These are phyloP conservation scores for Dalbergia cochinchinensis DNA, from an alignment of 306 rosid genomes.

Conservation along the genomic window DNA sequence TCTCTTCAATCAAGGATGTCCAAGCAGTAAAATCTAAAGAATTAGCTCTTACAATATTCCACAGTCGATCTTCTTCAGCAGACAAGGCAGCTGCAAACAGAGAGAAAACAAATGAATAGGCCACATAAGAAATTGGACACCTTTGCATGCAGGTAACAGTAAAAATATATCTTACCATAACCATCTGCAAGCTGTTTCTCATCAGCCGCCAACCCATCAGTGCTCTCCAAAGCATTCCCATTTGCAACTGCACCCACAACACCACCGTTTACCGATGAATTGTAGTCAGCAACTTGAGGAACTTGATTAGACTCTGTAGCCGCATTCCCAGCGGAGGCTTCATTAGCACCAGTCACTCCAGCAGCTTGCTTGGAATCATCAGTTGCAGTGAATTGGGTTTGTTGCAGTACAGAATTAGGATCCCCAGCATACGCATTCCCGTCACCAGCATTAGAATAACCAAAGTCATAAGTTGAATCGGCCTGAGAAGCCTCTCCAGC, in stretches of 20 bases:
- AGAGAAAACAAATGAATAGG: conserved; percentile 11
- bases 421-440: conserved; percentile 55
- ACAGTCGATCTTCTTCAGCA: conserved; percentile 91
- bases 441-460: conserved; percentile 56
- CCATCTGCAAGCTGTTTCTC: conserved; percentile 75
- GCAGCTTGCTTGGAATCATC: conserved; percentile 52
- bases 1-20: conserved; percentile 95
- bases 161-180: conserved; percentile 61
- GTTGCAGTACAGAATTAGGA: conserved; percentile 61
- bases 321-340: conserved; percentile 45
- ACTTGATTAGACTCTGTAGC: conserved; percentile 47
- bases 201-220: conserved; percentile 54
- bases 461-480: conserved; percentile 45
- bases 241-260: conserved; percentile 41
- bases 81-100: conserved; percentile 65
- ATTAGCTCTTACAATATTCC: conserved; percentile 95
- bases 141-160: background rate
- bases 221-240: conserved; percentile 66
- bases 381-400: conserved; percentile 53
- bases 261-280: conserved; percentile 64
- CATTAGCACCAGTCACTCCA: conserved; percentile 51
- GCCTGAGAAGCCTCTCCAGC: conserved; percentile 53
- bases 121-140: conserved; percentile 11
- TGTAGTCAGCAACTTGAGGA: conserved; percentile 51
- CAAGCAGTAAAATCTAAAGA: conserved; percentile 94